phyloP scores from a whole-genome alignment of 2,329 filamentous ascomycete genomes.

The Metarhizium brunneum region DNA sequence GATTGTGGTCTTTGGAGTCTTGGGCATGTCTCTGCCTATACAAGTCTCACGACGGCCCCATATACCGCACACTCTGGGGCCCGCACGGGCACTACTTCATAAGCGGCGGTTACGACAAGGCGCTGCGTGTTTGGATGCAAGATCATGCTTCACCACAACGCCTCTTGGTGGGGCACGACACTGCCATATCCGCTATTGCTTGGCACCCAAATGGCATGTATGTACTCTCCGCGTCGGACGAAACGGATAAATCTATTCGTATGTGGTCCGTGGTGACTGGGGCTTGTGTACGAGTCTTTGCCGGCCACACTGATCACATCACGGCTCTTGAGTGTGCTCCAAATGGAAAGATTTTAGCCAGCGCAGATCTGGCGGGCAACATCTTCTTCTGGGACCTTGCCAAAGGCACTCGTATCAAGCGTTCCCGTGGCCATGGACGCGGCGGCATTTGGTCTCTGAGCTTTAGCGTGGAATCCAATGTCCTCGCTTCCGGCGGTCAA shows the following conservation, averaged over 20 bases:
- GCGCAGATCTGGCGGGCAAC: conserved; percentile 76
- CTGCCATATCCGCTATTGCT: conserved; percentile 79
- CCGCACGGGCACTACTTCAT: conserved; percentile 94
- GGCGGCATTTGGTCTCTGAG: conserved; percentile 89
- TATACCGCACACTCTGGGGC: conserved; percentile 83
- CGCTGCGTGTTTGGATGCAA: conserved; percentile 82
- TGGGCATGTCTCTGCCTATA: conserved; percentile 93
- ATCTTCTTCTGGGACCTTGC: conserved; percentile 92
- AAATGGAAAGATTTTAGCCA: conserved; percentile 84
- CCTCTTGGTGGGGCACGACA: conserved; percentile 85
- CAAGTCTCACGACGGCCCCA: conserved; percentile 82
- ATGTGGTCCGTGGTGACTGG: conserved; percentile 96
- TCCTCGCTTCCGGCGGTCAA: conserved; percentile 81
- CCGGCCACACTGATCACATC: conserved; percentile 81
- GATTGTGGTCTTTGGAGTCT: conserved; percentile 85
- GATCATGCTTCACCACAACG: conserved; percentile 85
- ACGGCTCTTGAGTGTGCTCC: conserved; percentile 78
- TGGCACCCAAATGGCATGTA: conserved; percentile 96
- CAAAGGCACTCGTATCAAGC: conserved; percentile 80
- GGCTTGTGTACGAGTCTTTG: conserved; percentile 81
- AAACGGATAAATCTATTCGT: conserved; percentile 76
- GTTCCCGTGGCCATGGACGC: conserved; percentile 86
- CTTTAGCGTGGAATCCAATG: conserved; percentile 86
- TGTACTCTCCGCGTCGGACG: conserved; percentile 84
- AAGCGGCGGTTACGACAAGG: conserved; percentile 80